Evolutionary conservation across 345 rosid genomes (phyloP), one percentile per base, ranked within the genome.

Genomic region (Rhodamnia argentea): DNA sequence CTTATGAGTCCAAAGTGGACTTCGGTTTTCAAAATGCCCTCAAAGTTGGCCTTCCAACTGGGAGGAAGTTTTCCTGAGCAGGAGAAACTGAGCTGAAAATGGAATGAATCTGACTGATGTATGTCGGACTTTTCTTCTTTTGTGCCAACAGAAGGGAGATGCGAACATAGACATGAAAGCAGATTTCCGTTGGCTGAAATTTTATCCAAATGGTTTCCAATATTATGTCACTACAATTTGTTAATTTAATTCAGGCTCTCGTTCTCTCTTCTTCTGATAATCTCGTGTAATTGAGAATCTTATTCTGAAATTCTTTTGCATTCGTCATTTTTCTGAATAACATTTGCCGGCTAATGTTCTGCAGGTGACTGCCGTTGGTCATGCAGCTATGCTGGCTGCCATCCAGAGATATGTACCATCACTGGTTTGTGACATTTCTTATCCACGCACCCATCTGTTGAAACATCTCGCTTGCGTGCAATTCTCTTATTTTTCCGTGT

Each of bases 341-440:
- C 9, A 18, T 40, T 50, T 8, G 23, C 29, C 0, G 24, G 44
- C 44, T 44, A 75, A 83, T 86, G 56, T 74, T 85, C 82, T 55
- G 58, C 92, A 97, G 99, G 98, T 96, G 52, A 97, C 99, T 88
- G 98, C 99, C 76, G 95, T 97, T 87, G 99, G 99, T 83, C 99
- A 94, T 82, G 99, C 99, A 22, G 99, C 99, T 53, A 96, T 97
- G 90, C 88, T 97, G 92, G 99, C 99, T 85, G 98, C 97, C 47
- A 97, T 96, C 85, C 99, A 96, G 90, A 93, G 96, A 94, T 94
- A 97, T 87, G 94, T 93, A 0, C 98, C 99, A 24, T 88, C 95
- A 87, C 89, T 96, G 98, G 98, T 97, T 81, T 82, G 86, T 87
- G 78, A 76, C 83, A 27, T 88, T 89, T 32, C 86, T 84, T 40